Conservation (phyloP, 345 rosid species). For the Passiflora organensis region DNA sequence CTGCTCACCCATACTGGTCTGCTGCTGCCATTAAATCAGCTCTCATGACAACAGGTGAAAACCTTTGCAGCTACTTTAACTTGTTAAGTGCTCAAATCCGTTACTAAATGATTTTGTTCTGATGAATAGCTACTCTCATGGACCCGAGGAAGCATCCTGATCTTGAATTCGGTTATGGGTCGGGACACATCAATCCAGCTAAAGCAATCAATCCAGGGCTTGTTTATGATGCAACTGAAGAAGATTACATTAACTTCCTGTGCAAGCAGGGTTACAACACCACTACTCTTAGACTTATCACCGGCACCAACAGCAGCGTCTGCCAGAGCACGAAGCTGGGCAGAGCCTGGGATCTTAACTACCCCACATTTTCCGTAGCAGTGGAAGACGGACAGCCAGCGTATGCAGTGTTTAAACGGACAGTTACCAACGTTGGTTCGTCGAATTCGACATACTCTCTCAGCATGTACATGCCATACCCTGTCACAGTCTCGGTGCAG, state of each 20-base stretch:
- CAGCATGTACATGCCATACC: constrained; percentile 8
- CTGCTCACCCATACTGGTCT: constrained; percentile 29
- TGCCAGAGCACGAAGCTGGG: constrained; percentile 22
- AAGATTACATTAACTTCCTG: constrained; percentile 38
- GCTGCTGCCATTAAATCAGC: constrained; percentile 22
- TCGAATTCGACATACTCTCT: constrained; percentile 31
- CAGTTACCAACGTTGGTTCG: constrained; percentile 45
- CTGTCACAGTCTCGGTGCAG: constrained; percentile 20
- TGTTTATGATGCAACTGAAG: constrained; percentile 12
- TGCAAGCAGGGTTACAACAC: constrained; percentile 41
- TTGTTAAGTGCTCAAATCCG: background rate
- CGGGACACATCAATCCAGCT: constrained; percentile 15
- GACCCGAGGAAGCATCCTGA: constrained; percentile 14
- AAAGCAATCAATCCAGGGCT: constrained; percentile 16
- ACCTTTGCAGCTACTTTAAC: background rate
- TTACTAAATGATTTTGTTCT: background rate
- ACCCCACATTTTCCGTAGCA: constrained; percentile 37
- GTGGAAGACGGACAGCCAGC: constrained; percentile 28
- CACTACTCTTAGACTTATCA: constrained; percentile 21
- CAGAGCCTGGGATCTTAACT: constrained; percentile 42
- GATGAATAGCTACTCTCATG: constrained; percentile 1
- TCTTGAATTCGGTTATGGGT: constrained; percentile 16
- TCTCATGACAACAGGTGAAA: constrained; percentile 27
- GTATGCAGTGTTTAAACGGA: constrained; percentile 26
- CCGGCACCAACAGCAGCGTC: constrained; percentile 28